These are phyloP conservation scores for Trametes elegans DNA, from an alignment of 768 basidiomycete genomes.

Conservation along the genomic window DNA sequence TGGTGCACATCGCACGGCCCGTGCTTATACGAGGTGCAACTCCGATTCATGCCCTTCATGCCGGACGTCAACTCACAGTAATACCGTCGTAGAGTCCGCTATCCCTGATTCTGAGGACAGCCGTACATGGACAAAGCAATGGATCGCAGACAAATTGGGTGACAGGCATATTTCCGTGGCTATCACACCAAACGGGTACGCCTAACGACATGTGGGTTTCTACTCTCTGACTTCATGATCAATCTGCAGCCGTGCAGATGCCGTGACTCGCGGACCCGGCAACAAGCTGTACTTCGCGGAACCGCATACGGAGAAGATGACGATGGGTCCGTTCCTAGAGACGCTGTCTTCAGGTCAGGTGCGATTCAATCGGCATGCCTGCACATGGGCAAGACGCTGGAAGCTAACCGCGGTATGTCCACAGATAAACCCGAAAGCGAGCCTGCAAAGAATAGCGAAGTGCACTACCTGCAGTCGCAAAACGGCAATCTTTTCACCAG, in stretches of 20 bases:
- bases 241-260: slow-evolving; percentile 66
- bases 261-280: slow-evolving; percentile 54
- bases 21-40: slow-evolving; percentile 65
- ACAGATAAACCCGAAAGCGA: slow-evolving; percentile 23
- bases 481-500: slow-evolving; percentile 80
- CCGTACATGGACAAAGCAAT: slow-evolving; percentile 58
- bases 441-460: slow-evolving; percentile 25
- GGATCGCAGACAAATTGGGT: slow-evolving; percentile 57
- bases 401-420: too few relatives aligned
- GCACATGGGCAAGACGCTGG: too few relatives aligned
- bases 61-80: background rate
- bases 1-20: slow-evolving; percentile 69
- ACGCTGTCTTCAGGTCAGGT: slow-evolving; percentile 39
- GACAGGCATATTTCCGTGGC: slow-evolving; percentile 63
- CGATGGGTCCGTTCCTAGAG: slow-evolving; percentile 53
- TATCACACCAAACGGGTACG: slow-evolving; percentile 81
- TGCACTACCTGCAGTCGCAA: slow-evolving; percentile 85
- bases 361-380: slow-evolving; percentile 2
- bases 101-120: background rate
- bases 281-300: slow-evolving; percentile 71
- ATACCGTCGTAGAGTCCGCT: background rate
- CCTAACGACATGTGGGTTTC: background rate
- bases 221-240: background rate
- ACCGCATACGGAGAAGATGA: slow-evolving; percentile 67
- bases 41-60: background rate